Base-by-base conservation (phyloP, 2,329 filamentous ascomycete species). In the Truncatella angustata region DNA sequence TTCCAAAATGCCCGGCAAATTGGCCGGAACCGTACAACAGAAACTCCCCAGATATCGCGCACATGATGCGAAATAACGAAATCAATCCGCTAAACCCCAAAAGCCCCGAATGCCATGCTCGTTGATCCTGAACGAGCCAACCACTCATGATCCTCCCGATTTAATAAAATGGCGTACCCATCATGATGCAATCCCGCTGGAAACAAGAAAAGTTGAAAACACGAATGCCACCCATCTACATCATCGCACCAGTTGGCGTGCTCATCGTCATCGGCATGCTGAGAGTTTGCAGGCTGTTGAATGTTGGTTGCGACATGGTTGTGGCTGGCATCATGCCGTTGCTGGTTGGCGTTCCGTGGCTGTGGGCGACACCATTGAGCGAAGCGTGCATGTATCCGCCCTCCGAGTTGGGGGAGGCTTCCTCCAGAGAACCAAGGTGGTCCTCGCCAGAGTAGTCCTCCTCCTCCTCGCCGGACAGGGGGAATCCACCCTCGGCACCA, bases 381-480 rank as follows among this genome's bases (percentile, higher is more conserved):
- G 80, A 80, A 4, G 72, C 66, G 5, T 78, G 69, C 40, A 81
- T 68, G 66, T 88, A 89, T 50, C 83, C 83, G 58, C 79, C 75
- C 58, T 88, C 85, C 0, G 87, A 89, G 44, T 81, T 84, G 14
- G 90, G 88, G 11, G 88, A 91, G 16, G 87, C 85, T 58, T 92
- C 88, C 57, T 91, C 90, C 24, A 92, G 81, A 35, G 90, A 87
- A 49, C 88, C 87, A 51, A 93, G 84, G 26, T 92, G 88, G 60
- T 94, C 90, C 59, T 95, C 91, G 55, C 93, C 90, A 32, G 84
- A 86, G 61, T 79, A 86, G 50, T 94, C 89, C 64, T 96, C 91
- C 60, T 93, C 84, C 42, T 95, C 91, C 61, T 96, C 91, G 52
- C 93, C 91, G 35, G 88, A 87, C 54, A 85, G 80, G 65, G 79